Evolutionary conservation across 768 basidiomycete genomes (phyloP), one percentile per base, ranked within the genome.

Genomic region (Amanita molliuscula): DNA sequence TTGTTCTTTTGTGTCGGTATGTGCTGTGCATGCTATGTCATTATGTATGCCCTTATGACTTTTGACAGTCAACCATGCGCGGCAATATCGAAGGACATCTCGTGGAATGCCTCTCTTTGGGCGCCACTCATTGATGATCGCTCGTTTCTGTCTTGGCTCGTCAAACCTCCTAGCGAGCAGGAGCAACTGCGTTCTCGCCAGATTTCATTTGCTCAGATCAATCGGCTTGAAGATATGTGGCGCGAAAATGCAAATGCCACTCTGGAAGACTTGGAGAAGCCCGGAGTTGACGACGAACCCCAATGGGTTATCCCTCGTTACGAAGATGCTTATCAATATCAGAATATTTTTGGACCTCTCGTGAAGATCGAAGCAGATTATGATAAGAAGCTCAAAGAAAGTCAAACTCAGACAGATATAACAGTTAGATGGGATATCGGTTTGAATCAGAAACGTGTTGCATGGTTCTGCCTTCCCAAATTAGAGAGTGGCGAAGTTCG

Each of bases 361-460:
- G 96, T 99, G 66, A 99, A 99, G 72, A 98, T 99, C 58, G 96
- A 99, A 62, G 96, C 96, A 2, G 96, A 99, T 69, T 99, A 97
- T 60, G 96, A 99, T 63, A 97, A 97, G 69, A 79, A 84, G 48
- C 76, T 98, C 59, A 99, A 99, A 68, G 96, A 99, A 65, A 90
- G 91, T 53, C 96, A 99, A 70, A 98, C 96, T 0, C 95, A 99
- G 69, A 96, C 89, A 4, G 91, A 95, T 54, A 94, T 99, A 60
- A 82, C 84, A 23, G 86, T 99, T 20, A 75, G 96, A 40, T 99
- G 96, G 96, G 96, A 99, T 66, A 72, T 98, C 46, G 96, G 96
- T 63, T 70, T 99, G 57, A 99, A 99, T 65, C 96, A 99, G 69
- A 98, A 97, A 69, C 81, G 96, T 26, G 86, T 98, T n/a, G 95